A percentile compares a stretch with the other conserved stretches of the same genome.
phyloP scores from a whole-genome alignment of 2,329 filamentous ascomycete genomes.

The Elsinoe batatas region DNA sequence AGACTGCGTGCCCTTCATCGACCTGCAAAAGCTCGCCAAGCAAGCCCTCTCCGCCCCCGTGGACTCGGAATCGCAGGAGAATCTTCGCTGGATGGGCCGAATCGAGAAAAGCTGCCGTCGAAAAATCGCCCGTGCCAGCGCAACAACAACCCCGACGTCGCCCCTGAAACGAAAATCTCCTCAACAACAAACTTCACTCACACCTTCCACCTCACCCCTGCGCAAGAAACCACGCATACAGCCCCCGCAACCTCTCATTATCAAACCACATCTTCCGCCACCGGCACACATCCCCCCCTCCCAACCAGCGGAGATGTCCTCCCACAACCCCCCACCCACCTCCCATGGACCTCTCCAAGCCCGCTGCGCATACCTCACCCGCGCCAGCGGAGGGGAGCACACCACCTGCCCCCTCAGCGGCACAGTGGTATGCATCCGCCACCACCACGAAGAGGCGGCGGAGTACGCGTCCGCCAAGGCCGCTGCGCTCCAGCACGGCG shows the following conservation, averaged over 20 bases:
- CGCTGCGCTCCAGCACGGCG: neutral
- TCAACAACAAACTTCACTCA: neutral
- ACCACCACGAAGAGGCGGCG: no score
- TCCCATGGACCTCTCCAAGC: neutral
- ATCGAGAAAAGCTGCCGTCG: slow-evolving; percentile 38
- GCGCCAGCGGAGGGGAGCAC: neutral
- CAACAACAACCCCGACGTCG: slow-evolving; percentile 18
- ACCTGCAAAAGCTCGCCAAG: slow-evolving; percentile 58
- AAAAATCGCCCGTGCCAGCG: slow-evolving; percentile 23
- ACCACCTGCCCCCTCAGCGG: neutral
- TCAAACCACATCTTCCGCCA: neutral
- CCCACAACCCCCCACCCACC: neutral
- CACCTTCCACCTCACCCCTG: neutral
- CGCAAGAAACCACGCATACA: neutral
- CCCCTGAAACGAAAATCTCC: slow-evolving; percentile 8
- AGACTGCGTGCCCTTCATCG: slow-evolving; percentile 58
- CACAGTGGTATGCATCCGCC: neutral
- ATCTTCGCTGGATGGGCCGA: slow-evolving; percentile 50
- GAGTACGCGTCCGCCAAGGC: neutral
- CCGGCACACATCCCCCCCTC: neutral
- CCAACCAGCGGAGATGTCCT: neutral
- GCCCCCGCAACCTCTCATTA: neutral
- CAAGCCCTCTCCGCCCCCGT: slow-evolving; percentile 43
- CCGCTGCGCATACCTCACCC: neutral
- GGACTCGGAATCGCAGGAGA: slow-evolving; percentile 51